These are phyloP conservation scores for Venturia pyrina DNA, from an alignment of 2,329 filamentous ascomycete species.

Conservation along the genomic window DNA sequence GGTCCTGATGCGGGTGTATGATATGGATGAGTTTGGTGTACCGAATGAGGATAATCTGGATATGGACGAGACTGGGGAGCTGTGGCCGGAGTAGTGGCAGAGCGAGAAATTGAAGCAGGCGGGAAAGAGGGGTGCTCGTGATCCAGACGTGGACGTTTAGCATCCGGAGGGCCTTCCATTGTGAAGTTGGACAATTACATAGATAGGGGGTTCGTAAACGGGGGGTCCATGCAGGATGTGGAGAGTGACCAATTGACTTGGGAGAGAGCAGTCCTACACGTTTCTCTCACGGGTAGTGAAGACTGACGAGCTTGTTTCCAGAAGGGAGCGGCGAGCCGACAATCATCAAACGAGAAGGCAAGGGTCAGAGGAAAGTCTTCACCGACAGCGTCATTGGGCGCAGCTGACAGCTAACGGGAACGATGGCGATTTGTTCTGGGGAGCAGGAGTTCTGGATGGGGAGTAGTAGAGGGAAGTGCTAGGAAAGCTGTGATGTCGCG, in stretches of 20 bases:
- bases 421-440: background rate
- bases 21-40: slow-evolving; percentile 1
- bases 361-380: background rate
- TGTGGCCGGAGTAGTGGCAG: slow-evolving; percentile 5
- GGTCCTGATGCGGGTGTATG: background rate
- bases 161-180: slow-evolving; percentile 10
- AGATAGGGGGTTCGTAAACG: background rate
- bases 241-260: background rate
- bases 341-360: background rate
- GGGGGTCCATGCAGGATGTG: slow-evolving; percentile 5
- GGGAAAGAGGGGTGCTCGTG: slow-evolving; percentile 5
- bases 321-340: slow-evolving; percentile 8
- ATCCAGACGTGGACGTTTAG: slow-evolving; percentile 12
- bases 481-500: background rate
- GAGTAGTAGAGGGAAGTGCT: background rate
- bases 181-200: slow-evolving; percentile 1
- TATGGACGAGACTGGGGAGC: slow-evolving; percentile 6
- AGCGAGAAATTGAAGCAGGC: slow-evolving; percentile 8
- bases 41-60: slow-evolving; percentile 3
- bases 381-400: slow-evolving; percentile 10
- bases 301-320: slow-evolving; percentile 2
- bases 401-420: background rate
- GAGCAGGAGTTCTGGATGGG: background rate
- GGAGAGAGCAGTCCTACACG: background rate
- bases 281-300: background rate